These are phyloP conservation scores for Saccharomycopsis sp. DNA, from an alignment of 805 yeast genomes.

Conservation along the genomic window DNA sequence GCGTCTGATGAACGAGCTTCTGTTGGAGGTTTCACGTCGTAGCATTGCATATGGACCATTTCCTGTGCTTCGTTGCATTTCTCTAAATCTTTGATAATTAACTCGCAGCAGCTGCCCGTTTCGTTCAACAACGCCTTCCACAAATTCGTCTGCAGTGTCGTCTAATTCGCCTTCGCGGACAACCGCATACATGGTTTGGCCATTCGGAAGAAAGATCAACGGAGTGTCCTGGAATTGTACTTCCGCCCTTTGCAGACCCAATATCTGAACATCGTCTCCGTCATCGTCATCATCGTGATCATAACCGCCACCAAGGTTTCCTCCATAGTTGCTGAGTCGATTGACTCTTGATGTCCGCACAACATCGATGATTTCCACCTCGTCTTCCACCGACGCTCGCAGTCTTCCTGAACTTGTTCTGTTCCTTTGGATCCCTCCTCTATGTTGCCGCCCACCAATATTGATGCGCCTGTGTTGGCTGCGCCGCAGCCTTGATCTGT, in stretches of 20 bases:
- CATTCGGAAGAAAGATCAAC: constrained; percentile 13
- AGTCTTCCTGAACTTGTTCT: too few relatives aligned
- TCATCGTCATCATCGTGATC: neutral
- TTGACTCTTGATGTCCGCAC: neutral
- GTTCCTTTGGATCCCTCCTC: too few relatives aligned
- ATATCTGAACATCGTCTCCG: constrained; percentile 18
- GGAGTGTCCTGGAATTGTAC: constrained; percentile 14
- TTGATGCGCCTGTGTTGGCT: too few relatives aligned
- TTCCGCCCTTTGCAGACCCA: constrained; percentile 15
- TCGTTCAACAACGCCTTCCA: neutral
- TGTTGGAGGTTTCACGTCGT: too few relatives aligned
- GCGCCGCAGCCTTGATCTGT: too few relatives aligned
- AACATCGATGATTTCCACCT: too few relatives aligned
- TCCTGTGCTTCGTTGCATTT: neutral
- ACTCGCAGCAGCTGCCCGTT: neutral
- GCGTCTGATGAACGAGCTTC: neutral
- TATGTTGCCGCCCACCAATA: too few relatives aligned
- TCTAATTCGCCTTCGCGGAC: neutral
- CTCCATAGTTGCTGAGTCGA: neutral
- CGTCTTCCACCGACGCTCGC: too few relatives aligned
- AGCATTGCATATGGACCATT: too few relatives aligned
- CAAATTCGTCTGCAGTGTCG: neutral
- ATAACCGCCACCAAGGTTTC: neutral
- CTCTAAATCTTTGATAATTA: neutral
- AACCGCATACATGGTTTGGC: constrained; percentile 2